Percentiles rank a stretch among this genome's conserved stretches.
phyloP scores from a whole-genome alignment of 2,329 filamentous ascomycete genomes.

The Aspergillus aculeatinus region DNA sequence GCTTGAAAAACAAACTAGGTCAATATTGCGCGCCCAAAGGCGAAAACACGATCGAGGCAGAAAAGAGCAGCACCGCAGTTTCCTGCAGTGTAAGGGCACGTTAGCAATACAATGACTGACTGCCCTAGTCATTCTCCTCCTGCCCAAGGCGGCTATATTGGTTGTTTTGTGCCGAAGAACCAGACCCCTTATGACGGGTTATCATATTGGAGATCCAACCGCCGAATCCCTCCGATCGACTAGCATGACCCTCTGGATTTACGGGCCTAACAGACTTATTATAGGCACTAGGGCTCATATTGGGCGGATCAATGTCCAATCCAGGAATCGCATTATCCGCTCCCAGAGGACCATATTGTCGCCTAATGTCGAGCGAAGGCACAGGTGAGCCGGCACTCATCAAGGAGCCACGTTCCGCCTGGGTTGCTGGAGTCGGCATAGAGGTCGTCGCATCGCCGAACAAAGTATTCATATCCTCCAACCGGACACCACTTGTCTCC shows the following conservation, averaged over 20 bases:
- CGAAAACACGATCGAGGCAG: background rate
- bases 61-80: background rate
- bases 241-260: conserved; percentile 33
- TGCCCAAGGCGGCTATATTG: conserved; percentile 49
- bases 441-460: conserved; percentile 91
- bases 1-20: conserved; percentile 3
- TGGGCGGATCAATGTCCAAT: conserved; percentile 76
- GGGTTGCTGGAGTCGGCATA: conserved; percentile 73
- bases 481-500: conserved; percentile 88
- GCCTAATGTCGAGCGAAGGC: conserved; percentile 70
- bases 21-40: background rate
- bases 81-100: background rate
- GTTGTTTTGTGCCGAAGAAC: conserved; percentile 41
- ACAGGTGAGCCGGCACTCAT: conserved; percentile 76
- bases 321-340: conserved; percentile 72
- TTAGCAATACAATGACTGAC: background rate
- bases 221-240: conserved; percentile 57
- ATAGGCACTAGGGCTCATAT: conserved; percentile 52
- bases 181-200: conserved; percentile 47
- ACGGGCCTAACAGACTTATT: conserved; percentile 48
- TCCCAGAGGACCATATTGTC: conserved; percentile 47
- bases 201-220: conserved; percentile 71
- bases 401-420: conserved; percentile 78
- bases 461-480: conserved; percentile 94
- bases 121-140: conserved; percentile 34